Conservation (phyloP, 2,329 filamentous ascomycete species). For the Aspergillus sp. region DNA sequence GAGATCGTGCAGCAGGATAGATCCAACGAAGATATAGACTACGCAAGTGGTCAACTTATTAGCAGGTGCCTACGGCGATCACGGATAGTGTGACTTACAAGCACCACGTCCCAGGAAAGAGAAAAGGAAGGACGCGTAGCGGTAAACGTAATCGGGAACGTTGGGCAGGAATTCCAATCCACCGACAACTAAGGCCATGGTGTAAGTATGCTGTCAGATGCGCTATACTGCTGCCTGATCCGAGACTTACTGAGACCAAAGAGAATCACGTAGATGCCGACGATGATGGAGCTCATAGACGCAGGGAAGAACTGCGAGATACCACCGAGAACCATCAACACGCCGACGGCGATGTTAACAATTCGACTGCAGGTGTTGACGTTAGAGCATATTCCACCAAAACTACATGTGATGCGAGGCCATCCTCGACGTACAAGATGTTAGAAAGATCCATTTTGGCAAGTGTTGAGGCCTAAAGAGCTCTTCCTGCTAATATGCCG, state of each 20-base stretch:
- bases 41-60: slow-evolving; percentile 6
- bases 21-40: slow-evolving; percentile 97
- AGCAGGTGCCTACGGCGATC: neutral
- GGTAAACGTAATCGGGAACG: slow-evolving; percentile 86
- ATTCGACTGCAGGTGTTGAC: slow-evolving; percentile 67
- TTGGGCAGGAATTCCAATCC: slow-evolving; percentile 78
- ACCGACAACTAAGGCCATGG: slow-evolving; percentile 58
- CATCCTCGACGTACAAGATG: slow-evolving; percentile 70
- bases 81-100: slow-evolving; percentile 64
- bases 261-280: slow-evolving; percentile 84
- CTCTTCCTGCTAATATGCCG: neutral
- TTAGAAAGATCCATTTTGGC: slow-evolving; percentile 84
- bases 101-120: slow-evolving; percentile 93
- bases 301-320: slow-evolving; percentile 51
- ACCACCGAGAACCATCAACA: slow-evolving; percentile 84
- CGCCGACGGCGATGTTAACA: slow-evolving; percentile 86
- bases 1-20: slow-evolving; percentile 71
- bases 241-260: slow-evolving; percentile 74
- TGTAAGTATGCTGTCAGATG: slow-evolving; percentile 22
- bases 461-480: neutral
- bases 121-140: slow-evolving; percentile 97
- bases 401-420: neutral
- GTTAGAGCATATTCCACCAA: neutral
- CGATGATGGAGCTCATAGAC: slow-evolving; percentile 64
- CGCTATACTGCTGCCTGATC: neutral